These are phyloP conservation scores for Scenedesmus sp. DNA, from an alignment of 163 green algal species.

Conservation along the genomic window DNA sequence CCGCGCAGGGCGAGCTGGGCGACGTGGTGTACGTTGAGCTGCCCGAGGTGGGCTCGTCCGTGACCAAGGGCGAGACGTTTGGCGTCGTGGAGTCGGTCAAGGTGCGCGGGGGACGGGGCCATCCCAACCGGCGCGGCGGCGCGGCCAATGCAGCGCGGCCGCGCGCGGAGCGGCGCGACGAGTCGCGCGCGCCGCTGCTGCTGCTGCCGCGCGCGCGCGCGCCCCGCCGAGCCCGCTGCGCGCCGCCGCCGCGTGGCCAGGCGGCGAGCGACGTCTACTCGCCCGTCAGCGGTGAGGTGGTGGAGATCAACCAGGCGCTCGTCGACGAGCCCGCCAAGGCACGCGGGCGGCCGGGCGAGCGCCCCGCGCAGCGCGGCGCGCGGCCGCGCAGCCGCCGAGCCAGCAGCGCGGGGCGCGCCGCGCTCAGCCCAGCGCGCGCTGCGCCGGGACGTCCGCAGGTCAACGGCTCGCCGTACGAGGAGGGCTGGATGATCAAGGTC, in stretches of 20 bases:
- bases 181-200: background rate
- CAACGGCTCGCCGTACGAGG: conserved; percentile 84
- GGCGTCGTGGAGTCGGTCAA: conserved; percentile 99
- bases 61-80: conserved; percentile 89
- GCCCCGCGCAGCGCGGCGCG: no score
- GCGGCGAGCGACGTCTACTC: conserved; percentile 96
- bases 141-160: no score
- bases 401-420: no score
- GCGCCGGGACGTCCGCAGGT: conserved; percentile 82
- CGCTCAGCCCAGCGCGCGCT: no score
- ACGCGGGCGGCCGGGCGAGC: conserved; percentile 53
- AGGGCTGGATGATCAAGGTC: conserved; percentile 98
- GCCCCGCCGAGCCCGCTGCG: background rate
- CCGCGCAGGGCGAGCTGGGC: conserved; percentile 89
- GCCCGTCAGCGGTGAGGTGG: conserved; percentile 90
- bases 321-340: conserved; percentile 80
- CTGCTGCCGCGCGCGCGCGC: conserved; percentile 1
- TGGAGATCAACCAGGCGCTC: conserved; percentile 88
- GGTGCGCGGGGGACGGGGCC: no score
- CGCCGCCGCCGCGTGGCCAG: conserved; percentile 50
- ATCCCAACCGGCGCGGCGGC: no score
- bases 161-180: no score
- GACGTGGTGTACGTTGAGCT: conserved; percentile 99
- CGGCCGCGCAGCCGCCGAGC: no score
- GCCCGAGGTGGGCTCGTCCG: conserved; percentile 87